Base-by-base conservation (phyloP, 768 basidiomycete genomes). In the Russula sp. region DNA sequence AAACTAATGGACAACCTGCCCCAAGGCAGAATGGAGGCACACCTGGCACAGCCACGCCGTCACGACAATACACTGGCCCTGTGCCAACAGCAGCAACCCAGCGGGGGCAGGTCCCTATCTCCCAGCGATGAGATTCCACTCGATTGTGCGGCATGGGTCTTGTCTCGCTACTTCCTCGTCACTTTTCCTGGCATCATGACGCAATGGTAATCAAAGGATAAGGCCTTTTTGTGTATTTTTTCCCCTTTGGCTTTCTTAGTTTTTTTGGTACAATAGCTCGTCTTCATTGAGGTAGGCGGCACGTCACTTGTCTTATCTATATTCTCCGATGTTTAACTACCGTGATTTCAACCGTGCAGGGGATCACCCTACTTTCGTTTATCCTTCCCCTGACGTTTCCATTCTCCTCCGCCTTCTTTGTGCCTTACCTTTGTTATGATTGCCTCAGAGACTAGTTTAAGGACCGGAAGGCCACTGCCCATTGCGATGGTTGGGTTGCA, bases 11-110 rank as follows among this genome's bases (percentile, higher is more conserved):
- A 58, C 69, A 68, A 58, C 58, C 65, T 2, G 65, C 65, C 22
- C 53, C 65, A n/a, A 58, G 69, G 43, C 63, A 63, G 35, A 74
- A 74, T 54, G 74, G 74, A 34, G 60, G 58, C 35, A 56, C 52
- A 16, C 62, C 63, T 0, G 61, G 56, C 39, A 54, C 42, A 14
- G 61, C 61, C 1, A 65, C 67, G 3, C 67, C 65, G 1, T 61
- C 69, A 22, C 60, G 68, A 46, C 68, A 68, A 57, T 64, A 48
- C 34, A 36, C 60, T 18, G 63, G 55, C 10, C 32, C 59, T 18
- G 66, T 59, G 7, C 42, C 64, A 39, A 48, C 69, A 41, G 66
- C 59, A 41, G 66, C 59, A 25, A 36, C 62, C 49, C 69, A 68
- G 47, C 72, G 69, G 39, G 68, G 67, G 41, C 69, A 68, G 52